These are phyloP conservation scores for Coniochaeta sp. DNA, from an alignment of 2,329 filamentous ascomycete species.

Conservation along the genomic window DNA sequence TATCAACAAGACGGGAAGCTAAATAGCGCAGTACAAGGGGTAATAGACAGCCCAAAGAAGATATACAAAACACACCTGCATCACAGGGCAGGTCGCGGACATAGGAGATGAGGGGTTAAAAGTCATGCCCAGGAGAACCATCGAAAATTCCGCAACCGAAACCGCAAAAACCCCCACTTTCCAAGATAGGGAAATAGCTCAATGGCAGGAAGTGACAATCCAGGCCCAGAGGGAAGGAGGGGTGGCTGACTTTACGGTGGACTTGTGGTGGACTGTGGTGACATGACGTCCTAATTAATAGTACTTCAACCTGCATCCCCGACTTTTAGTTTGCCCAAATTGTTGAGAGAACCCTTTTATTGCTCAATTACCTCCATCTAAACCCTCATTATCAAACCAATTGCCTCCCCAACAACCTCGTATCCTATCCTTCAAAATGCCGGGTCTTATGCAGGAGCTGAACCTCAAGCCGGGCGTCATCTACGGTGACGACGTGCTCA, in stretches of 20 bases:
- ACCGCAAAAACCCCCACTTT: not conserved
- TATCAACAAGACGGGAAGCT: no score
- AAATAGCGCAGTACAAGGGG: no score
- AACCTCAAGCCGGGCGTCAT: slow-evolving; percentile 48
- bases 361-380: not conserved
- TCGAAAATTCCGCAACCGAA: not conserved
- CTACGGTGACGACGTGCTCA: slow-evolving; percentile 46
- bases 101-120: not conserved
- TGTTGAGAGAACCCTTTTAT: no score
- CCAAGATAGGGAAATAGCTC: slow-evolving; percentile 1
- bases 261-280: no score
- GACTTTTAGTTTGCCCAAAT: not conserved
- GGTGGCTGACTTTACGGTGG: not conserved
- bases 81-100: no score
- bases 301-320: not conserved
- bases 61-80: no score
- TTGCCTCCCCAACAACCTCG: not conserved
- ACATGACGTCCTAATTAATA: not conserved
- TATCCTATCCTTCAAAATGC: slow-evolving; percentile 14
- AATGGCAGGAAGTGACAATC: no score
- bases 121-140: not conserved
- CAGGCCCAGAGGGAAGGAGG: no score
- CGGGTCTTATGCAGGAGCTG: slow-evolving; percentile 29
- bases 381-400: not conserved
- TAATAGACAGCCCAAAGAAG: no score